Evolutionary conservation across 805 yeast species (phyloP), one percentile per base, ranked within the genome.

Genomic region (Myxozyma mucilagina): DNA sequence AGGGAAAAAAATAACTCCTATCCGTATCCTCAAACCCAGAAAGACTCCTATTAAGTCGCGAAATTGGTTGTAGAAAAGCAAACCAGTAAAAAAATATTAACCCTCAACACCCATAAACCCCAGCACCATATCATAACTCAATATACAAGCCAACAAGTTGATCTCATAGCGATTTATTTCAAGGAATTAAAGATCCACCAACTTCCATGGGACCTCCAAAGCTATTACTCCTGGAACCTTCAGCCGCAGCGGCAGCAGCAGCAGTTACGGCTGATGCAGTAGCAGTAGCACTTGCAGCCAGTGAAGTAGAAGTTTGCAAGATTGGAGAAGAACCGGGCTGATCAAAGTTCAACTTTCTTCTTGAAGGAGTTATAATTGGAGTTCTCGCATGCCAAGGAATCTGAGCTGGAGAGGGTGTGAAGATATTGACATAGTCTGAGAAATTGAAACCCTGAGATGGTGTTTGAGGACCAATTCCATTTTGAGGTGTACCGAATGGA

Each of bases 401-500:
- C 53, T 67, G 70, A 4, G 73, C 73, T 3, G 74, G 74, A 1
- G 73, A 70, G 6, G 54, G 89, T 7, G 67, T 63, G 54, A 58
- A 62, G 31, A 84, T 2, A 70, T 89, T 87, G 42, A 90, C 87
- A 71, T 88, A 89, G 71, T 89, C 96, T 70, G 84, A 86, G 85
- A 89, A 84, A 73, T 89, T 89, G 76, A 89, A 89, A 51, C 71
- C 75, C 29, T 75, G 77, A 29, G 77, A 71, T 35, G 79, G 72
- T 44, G 76, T 67, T 64, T 71, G 69, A 43, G 76, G 69, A 63
- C 77, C 62, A 57, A 24, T 42, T 29, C 38, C 38, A 44, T 24
- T 42, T 10, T 24, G 31, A 8, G 59, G 59, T 6, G 59, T 56
- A 3, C 51, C 39, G n/a, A 49, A 42, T 41, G 48, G 55, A 29